These are phyloP conservation scores for Isatis tinctoria DNA, from an alignment of 345 rosid genomes.

Conservation along the genomic window DNA sequence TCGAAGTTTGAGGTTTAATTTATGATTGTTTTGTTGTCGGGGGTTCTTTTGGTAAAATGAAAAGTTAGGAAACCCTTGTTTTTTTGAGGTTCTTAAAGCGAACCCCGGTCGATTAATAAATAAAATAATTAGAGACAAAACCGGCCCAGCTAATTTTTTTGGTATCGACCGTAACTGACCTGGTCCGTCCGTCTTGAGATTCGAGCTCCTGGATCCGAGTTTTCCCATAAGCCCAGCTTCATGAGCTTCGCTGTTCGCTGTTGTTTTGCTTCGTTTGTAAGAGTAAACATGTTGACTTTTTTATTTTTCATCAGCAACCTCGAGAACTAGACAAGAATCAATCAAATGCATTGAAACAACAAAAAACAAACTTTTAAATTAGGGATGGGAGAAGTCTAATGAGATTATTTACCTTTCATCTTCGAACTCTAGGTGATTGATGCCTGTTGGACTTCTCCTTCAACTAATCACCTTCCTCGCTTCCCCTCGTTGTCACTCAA, in stretches of 20 bases:
- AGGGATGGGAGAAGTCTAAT: neutral
- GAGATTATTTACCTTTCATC: neutral
- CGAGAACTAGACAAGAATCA: neutral
- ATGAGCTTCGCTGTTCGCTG: neutral
- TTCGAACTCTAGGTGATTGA: slow-evolving; percentile 7
- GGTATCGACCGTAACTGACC: no score
- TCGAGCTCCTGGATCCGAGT: neutral
- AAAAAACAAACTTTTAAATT: no score
- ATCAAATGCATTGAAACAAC: neutral
- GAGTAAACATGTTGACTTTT: slow-evolving; percentile 16
- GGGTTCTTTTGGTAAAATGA: no score
- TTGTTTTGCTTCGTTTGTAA: neutral
- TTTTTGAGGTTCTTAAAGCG: no score
- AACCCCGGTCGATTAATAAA: no score
- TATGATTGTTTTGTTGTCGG: no score
- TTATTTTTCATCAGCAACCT: neutral
- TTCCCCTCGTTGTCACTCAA: neutral
- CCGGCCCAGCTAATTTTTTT: no score
- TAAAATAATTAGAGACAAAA: no score
- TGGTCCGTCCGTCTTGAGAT: no score
- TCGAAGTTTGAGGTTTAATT: no score
- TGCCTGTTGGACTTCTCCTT: neutral
- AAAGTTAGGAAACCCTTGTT: no score
- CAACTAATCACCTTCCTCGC: neutral
- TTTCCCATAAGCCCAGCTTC: neutral